These are phyloP conservation scores for Rasamsonia emersonii DNA, from an alignment of 2,329 filamentous ascomycete species.

Conservation along the genomic window DNA sequence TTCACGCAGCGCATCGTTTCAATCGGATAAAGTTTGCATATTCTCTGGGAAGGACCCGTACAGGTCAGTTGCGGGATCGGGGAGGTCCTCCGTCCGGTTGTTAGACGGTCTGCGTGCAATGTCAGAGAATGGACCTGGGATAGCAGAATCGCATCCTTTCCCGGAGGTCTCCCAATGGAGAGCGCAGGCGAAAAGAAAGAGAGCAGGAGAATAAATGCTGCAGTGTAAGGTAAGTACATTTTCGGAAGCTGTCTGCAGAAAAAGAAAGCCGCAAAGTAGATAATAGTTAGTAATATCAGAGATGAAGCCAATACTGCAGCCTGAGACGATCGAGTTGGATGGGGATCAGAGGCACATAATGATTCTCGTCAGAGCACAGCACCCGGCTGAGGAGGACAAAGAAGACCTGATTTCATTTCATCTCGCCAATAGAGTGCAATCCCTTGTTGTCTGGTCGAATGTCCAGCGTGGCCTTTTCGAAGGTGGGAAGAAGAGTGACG, in stretches of 20 bases:
- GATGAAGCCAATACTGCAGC: no score
- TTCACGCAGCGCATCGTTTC: conserved; percentile 88
- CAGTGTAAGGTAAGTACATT: no score
- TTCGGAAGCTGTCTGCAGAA: no score
- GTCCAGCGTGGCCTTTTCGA: conserved; percentile 4
- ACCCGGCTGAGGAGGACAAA: no score
- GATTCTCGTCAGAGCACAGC: no score
- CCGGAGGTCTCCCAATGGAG: conserved; percentile 21
- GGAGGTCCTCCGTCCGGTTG: conserved; percentile 65
- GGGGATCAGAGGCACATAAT: no score
- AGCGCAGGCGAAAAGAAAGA: conserved; percentile 9
- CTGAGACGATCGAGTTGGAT: no score
- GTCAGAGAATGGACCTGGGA: conserved; percentile 69
- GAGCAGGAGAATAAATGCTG: conserved; percentile 11
- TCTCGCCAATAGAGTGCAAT: background rate
- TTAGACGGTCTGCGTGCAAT: conserved; percentile 58
- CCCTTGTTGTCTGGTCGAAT: background rate
- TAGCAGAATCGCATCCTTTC: conserved; percentile 48
- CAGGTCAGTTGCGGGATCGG: conserved; percentile 74
- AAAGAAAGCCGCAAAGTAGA: no score
- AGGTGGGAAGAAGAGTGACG: background rate
- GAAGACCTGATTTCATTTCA: background rate
- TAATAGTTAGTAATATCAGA: no score
- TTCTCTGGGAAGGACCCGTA: conserved; percentile 52
- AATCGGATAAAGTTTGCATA: conserved; percentile 63